Percentiles rank a stretch among this genome's conserved stretches.
Evolutionary conservation across 352 stramenopile genomes (phyloP).

Genomic region (Elongisporangium prolatum): DNA sequence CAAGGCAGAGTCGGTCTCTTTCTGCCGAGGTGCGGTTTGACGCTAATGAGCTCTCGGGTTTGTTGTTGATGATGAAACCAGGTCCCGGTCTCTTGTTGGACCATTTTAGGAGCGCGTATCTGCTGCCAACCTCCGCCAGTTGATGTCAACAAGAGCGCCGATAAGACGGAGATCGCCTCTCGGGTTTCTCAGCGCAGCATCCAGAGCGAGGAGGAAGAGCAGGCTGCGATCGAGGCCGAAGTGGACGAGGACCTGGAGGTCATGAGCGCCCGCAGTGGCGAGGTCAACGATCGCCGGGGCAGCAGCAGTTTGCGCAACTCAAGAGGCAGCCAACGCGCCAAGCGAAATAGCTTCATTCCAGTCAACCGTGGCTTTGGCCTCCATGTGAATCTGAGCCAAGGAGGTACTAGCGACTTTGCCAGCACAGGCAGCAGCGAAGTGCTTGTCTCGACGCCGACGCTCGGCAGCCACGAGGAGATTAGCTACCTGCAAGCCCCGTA

Average conservation of each 20-base stretch:
- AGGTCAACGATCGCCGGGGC: slow-evolving; percentile 34
- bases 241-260: slow-evolving; percentile 80
- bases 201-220: slow-evolving; percentile 61
- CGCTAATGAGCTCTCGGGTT: background rate
- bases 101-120: slow-evolving; percentile 6
- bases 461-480: slow-evolving; percentile 2
- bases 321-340: slow-evolving; percentile 5
- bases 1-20: slow-evolving; percentile 1
- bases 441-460: background rate
- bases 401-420: slow-evolving; percentile 4
- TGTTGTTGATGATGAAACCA: background rate
- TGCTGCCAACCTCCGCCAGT: slow-evolving; percentile 18
- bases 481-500: slow-evolving; percentile 50
- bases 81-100: background rate
- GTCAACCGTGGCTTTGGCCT: slow-evolving; percentile 49
- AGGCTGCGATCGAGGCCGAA: slow-evolving; percentile 67
- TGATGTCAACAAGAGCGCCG: slow-evolving; percentile 31
- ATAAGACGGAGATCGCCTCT: slow-evolving; percentile 52
- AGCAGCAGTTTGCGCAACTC: slow-evolving; percentile 17
- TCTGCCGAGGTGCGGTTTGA: background rate
- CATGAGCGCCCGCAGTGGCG: slow-evolving; percentile 61
- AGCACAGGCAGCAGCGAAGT: background rate
- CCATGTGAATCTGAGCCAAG: slow-evolving; percentile 49
- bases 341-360: slow-evolving; percentile 21
- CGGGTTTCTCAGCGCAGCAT: slow-evolving; percentile 42